These are phyloP conservation scores for Xylaria sp. DNA, from an alignment of 2,329 filamentous ascomycete species.

Conservation along the genomic window DNA sequence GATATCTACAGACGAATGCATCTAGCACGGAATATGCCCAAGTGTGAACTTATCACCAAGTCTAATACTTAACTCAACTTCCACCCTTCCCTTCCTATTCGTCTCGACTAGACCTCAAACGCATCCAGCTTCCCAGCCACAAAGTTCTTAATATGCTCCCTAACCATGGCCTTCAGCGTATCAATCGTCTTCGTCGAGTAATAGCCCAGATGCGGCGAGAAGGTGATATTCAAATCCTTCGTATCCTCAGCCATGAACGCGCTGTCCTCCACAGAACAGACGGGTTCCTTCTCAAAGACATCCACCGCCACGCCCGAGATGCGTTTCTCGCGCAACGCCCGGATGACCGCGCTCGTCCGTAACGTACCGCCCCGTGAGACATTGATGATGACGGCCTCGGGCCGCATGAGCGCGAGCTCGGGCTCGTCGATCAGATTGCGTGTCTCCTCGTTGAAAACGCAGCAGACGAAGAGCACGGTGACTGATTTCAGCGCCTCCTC, in stretches of 20 bases:
- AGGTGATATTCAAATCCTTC: conserved; percentile 19
- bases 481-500: conserved; percentile 16
- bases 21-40: too few species aligned
- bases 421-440: conserved; percentile 19
- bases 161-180: conserved; percentile 21
- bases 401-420: conserved; percentile 22
- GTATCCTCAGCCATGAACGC: conserved; percentile 17
- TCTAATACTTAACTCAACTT: too few species aligned
- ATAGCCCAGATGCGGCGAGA: conserved; percentile 27
- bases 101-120: not conserved
- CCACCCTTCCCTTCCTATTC: too few species aligned
- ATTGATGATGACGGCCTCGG: conserved; percentile 24
- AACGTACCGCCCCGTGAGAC: conserved; percentile 24
- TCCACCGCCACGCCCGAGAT: conserved; percentile 26
- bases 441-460: conserved; percentile 13
- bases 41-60: too few species aligned
- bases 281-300: conserved; percentile 26
- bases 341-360: conserved; percentile 18
- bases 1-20: too few species aligned
- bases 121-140: conserved; percentile 6
- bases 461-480: conserved; percentile 24
- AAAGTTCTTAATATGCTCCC: conserved; percentile 19
- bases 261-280: conserved; percentile 21
- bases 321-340: conserved; percentile 25
- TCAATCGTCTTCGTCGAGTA: conserved; percentile 22